A percentile compares a stretch with the other conserved stretches of the same genome.
Evolutionary conservation across 192 early-diverging fungal species (phyloP).

Genomic region (Backusella psychrophila): DNA sequence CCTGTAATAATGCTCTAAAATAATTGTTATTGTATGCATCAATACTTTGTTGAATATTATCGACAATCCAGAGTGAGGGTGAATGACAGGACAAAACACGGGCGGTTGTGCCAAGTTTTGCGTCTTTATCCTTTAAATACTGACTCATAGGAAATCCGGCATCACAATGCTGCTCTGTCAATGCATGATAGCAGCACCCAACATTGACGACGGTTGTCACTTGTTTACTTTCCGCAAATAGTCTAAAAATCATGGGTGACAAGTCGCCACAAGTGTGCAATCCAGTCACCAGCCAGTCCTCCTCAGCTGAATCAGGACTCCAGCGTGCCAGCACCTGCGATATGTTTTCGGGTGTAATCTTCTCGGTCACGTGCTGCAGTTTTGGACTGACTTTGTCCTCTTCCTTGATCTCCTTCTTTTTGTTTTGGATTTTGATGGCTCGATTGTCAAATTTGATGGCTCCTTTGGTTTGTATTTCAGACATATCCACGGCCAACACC

Average conservation of each 20-base stretch:
- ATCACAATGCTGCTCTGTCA: slow-evolving; percentile 41
- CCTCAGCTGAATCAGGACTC: background rate
- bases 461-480: slow-evolving; percentile 67
- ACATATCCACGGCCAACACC: slow-evolving; percentile 68
- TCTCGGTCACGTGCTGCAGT: slow-evolving; percentile 44
- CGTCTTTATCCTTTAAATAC: slow-evolving; percentile 21
- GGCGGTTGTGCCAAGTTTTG: slow-evolving; percentile 55
- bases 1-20: slow-evolving; percentile 75
- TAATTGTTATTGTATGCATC: slow-evolving; percentile 68
- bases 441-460: slow-evolving; percentile 55
- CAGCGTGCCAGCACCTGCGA: slow-evolving; percentile 34
- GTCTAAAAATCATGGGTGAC: slow-evolving; percentile 64
- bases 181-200: slow-evolving; percentile 86
- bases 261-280: slow-evolving; percentile 87
- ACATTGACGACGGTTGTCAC: slow-evolving; percentile 58
- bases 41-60: slow-evolving; percentile 46
- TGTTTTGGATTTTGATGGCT: slow-evolving; percentile 41
- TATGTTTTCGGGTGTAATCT: slow-evolving; percentile 44
- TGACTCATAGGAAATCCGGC: slow-evolving; percentile 44
- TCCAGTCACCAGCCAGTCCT: slow-evolving; percentile 72
- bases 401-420: slow-evolving; percentile 27
- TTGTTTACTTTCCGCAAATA: slow-evolving; percentile 58
- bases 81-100: slow-evolving; percentile 81
- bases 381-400: slow-evolving; percentile 19
- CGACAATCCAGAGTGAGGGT: slow-evolving; percentile 67